These are phyloP conservation scores for Pseudogymnoascus sp. DNA, from an alignment of 2,329 filamentous ascomycete genomes.

Conservation along the genomic window DNA sequence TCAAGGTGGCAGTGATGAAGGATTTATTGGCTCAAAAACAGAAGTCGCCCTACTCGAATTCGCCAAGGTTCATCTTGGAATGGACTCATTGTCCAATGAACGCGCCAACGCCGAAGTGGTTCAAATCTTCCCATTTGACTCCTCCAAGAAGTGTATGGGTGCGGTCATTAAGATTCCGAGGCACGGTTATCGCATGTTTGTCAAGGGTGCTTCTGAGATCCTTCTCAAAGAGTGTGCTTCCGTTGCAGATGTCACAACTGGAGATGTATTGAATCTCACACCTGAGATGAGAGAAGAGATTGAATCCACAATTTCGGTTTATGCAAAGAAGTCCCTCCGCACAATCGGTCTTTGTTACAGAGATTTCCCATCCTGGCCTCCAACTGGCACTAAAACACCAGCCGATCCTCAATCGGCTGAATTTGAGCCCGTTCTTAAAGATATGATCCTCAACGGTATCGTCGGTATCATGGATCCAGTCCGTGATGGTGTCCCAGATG, in stretches of 20 bases:
- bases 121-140: conserved; percentile 37
- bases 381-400: conserved; percentile 23
- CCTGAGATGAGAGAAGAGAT: conserved; percentile 44
- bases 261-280: conserved; percentile 47
- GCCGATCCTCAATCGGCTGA: conserved; percentile 48
- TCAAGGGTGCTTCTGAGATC: conserved; percentile 48
- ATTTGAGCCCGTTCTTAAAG: conserved; percentile 41
- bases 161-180: conserved; percentile 46
- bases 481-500: conserved; percentile 64
- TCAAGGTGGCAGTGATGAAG: conserved; percentile 47
- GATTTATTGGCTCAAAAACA: conserved; percentile 69
- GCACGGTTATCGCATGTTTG: conserved; percentile 37
- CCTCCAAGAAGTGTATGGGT: conserved; percentile 58
- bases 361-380: conserved; percentile 60
- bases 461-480: conserved; percentile 78
- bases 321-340: conserved; percentile 56
- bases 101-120: conserved; percentile 52
- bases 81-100: conserved; percentile 54
- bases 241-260: conserved; percentile 50
- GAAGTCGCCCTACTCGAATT: conserved; percentile 66
- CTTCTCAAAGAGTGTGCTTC: conserved; percentile 35
- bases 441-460: conserved; percentile 61
- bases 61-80: conserved; percentile 55
- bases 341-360: conserved; percentile 64
- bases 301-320: conserved; percentile 44